Conservation (phyloP, 805 yeast species). For the Ogataea salicorniae region DNA sequence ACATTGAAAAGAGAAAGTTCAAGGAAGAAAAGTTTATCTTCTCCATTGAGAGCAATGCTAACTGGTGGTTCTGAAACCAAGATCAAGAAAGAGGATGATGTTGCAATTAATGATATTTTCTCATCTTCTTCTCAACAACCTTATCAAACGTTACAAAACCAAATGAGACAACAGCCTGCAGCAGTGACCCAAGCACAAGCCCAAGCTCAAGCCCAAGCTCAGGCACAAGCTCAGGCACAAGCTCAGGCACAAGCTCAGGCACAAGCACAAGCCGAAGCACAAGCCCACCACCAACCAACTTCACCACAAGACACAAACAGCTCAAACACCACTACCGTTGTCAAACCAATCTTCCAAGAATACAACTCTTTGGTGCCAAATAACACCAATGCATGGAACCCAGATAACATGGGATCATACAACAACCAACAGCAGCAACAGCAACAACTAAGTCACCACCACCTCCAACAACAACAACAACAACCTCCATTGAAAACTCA, state of each 20-base stretch:
- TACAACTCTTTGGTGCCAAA: slow-evolving; percentile 8
- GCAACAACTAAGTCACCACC: slow-evolving; percentile 1
- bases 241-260: background rate
- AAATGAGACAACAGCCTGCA: slow-evolving; percentile 17
- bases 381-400: slow-evolving; percentile 17
- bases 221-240: slow-evolving; percentile 18
- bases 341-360: slow-evolving; percentile 8
- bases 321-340: slow-evolving; percentile 2
- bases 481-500: background rate
- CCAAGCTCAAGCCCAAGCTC: slow-evolving; percentile 4
- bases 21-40: slow-evolving; percentile 13
- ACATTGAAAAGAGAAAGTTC: slow-evolving; percentile 16
- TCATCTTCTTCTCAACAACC: slow-evolving; percentile 14
- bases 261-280: slow-evolving; percentile 11
- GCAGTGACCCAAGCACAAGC: slow-evolving; percentile 9
- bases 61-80: background rate
- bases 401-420: slow-evolving; percentile 19
- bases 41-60: slow-evolving; percentile 19
- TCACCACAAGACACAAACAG: background rate
- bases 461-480: slow-evolving; percentile 1
- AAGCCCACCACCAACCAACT: background rate
- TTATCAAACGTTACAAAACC: slow-evolving; percentile 19
- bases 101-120: slow-evolving; percentile 31
- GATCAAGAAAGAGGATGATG: slow-evolving; percentile 18
- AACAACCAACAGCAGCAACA: slow-evolving; percentile 13